Evolutionary conservation across 1,284 basidiomycete genomes (phyloP).

Genomic region (Abortiporus biennis): DNA sequence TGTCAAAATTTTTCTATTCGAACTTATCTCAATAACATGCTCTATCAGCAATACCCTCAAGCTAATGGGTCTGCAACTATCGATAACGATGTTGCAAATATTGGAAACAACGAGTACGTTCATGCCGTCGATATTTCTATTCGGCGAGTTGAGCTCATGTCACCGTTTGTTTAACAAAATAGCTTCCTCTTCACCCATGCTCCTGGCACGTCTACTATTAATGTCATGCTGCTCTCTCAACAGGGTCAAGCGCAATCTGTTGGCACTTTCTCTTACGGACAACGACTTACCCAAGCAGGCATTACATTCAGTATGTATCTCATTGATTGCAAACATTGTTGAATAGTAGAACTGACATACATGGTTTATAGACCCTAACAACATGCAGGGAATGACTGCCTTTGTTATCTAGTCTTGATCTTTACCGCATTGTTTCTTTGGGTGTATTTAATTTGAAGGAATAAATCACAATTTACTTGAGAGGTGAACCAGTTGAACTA

Average conservation of each 20-base stretch:
- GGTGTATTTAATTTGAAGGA: too few relatives aligned
- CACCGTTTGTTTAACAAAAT: background rate
- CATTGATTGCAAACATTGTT: background rate
- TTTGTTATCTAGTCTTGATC: too few relatives aligned
- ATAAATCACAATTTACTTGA: too few relatives aligned
- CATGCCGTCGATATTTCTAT: too few relatives aligned
- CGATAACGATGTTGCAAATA: conserved; percentile 38
- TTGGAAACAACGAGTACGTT: conserved; percentile 40
- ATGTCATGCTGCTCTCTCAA: conserved; percentile 34
- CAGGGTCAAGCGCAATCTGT: conserved; percentile 32
- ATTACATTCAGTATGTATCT: conserved; percentile 30
- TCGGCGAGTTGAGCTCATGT: background rate
- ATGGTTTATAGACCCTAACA: conserved; percentile 24
- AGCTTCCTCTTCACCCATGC: conserved; percentile 42
- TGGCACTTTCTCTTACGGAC: conserved; percentile 34
- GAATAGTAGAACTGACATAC: conserved; percentile 3
- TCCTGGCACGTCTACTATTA: conserved; percentile 33
- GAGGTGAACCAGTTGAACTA: too few relatives aligned
- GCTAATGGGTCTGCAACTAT: conserved; percentile 34
- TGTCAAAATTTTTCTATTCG: background rate
- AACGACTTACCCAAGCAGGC: conserved; percentile 29
- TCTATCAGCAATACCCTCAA: conserved; percentile 35
- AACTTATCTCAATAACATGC: background rate
- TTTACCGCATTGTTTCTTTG: too few relatives aligned
- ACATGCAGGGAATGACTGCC: conserved; percentile 38